Conservation (phyloP, 202 grass and related monocot genomes). For the Saccharum hybrid region DNA sequence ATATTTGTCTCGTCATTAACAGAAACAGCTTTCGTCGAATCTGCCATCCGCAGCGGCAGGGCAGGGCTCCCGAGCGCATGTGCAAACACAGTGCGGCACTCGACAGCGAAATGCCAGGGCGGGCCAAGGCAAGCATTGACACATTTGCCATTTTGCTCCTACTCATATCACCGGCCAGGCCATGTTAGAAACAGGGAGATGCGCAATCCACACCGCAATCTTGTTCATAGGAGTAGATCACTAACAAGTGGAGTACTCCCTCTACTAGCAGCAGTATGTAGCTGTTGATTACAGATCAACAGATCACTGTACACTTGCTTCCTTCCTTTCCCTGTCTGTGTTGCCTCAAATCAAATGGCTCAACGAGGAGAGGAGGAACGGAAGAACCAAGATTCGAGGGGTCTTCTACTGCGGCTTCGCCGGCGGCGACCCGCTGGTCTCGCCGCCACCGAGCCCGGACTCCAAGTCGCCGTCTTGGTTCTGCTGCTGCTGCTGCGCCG, state of each 20-base stretch:
- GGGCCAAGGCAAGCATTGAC: background rate
- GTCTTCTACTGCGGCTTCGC: slow-evolving; percentile 42
- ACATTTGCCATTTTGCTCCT: too few species aligned
- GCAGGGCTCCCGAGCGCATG: slow-evolving; percentile 20
- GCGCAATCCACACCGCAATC: background rate
- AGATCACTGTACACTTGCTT: slow-evolving; percentile 51
- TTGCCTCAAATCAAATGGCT: slow-evolving; percentile 24
- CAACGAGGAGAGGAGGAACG: background rate
- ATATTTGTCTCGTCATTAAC: slow-evolving; percentile 23
- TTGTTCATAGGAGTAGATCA: slow-evolving; percentile 33
- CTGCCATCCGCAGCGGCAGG: slow-evolving; percentile 17
- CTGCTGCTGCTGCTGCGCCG: background rate
- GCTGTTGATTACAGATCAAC: slow-evolving; percentile 42
- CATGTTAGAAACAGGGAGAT: too few species aligned
- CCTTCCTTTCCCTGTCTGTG: background rate
- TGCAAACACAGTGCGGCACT: slow-evolving; percentile 49
- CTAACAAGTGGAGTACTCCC: background rate
- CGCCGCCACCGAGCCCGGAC: slow-evolving; percentile 38
- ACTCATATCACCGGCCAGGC: too few species aligned
- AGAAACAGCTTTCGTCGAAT: slow-evolving; percentile 34
- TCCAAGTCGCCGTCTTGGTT: slow-evolving; percentile 44
- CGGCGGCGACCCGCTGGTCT: slow-evolving; percentile 52
- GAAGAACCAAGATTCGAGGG: background rate
- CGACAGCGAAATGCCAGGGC: background rate
- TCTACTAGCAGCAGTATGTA: background rate